Evolutionary conservation across 768 basidiomycete species (phyloP).

Genomic region (Mycena olivaceomarginata): DNA sequence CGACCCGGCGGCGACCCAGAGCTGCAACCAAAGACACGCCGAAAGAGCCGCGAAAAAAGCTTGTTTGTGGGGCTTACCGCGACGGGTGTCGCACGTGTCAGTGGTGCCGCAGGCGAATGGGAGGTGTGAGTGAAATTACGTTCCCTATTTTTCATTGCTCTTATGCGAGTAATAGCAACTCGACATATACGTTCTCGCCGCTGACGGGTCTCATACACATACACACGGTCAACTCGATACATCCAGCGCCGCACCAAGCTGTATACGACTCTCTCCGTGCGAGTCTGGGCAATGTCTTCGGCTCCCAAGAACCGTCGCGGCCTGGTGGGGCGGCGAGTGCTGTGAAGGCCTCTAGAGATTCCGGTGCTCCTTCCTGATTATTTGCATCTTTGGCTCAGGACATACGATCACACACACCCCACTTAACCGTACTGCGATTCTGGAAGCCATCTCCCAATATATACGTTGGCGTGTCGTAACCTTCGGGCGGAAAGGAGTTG

Average conservation of each 20-base stretch:
- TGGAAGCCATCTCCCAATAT: no score
- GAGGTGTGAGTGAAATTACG: constrained; percentile 72
- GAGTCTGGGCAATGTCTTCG: constrained; percentile 44
- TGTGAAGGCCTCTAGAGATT: constrained; percentile 11
- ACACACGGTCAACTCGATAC: constrained; percentile 85
- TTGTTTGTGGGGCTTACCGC: constrained; percentile 74
- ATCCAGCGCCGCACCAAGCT: constrained; percentile 83
- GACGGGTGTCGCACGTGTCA: constrained; percentile 77
- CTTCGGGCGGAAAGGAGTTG: no score
- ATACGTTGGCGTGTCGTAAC: no score
- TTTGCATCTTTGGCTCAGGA: not conserved
- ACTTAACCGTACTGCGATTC: not conserved
- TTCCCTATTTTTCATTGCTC: constrained; percentile 14
- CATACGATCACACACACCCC: not conserved
- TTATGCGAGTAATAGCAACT: constrained; percentile 66
- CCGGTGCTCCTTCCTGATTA: not conserved
- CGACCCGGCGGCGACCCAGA: constrained; percentile 9
- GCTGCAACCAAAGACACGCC: constrained; percentile 45
- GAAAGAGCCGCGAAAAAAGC: constrained; percentile 72
- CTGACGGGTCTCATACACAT: constrained; percentile 75
- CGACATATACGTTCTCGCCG: constrained; percentile 86
- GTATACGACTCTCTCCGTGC: constrained; percentile 78
- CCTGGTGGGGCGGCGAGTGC: constrained; percentile 32
- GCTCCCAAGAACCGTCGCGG: constrained; percentile 20
- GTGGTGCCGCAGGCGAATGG: constrained; percentile 80